Evolutionary conservation across 192 early-diverging fungal species (phyloP).

Genomic region (Pilaira anomala): DNA sequence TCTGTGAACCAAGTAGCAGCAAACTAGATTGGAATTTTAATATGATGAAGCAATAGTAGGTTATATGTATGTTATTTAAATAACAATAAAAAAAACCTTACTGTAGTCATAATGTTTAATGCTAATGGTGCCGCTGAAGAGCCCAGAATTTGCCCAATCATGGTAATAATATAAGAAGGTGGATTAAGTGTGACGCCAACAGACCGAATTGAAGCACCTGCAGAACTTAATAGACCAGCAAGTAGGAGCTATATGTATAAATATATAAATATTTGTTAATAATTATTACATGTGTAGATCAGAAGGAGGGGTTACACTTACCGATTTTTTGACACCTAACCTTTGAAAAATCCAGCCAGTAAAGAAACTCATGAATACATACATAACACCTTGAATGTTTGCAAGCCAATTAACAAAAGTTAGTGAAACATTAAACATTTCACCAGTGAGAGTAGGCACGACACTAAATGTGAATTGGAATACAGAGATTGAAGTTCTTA

Average conservation of each 20-base stretch:
- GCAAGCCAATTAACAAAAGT: slow-evolving; percentile 36
- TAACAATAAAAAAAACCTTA: background rate
- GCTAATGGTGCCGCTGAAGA: slow-evolving; percentile 30
- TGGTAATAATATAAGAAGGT: slow-evolving; percentile 27
- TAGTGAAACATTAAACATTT: slow-evolving; percentile 27
- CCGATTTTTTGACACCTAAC: slow-evolving; percentile 32
- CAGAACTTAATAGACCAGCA: slow-evolving; percentile 21
- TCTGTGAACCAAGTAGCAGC: slow-evolving; percentile 37
- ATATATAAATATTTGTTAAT: background rate
- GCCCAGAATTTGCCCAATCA: slow-evolving; percentile 34
- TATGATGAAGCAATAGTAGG: background rate
- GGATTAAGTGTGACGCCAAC: slow-evolving; percentile 19
- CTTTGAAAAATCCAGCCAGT: slow-evolving; percentile 37
- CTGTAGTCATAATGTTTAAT: slow-evolving; percentile 37
- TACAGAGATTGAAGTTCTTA: slow-evolving; percentile 27
- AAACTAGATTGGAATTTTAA: slow-evolving; percentile 21
- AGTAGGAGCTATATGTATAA: slow-evolving; percentile 22
- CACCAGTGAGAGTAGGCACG: slow-evolving; percentile 21
- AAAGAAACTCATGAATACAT: slow-evolving; percentile 33
- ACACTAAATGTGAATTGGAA: slow-evolving; percentile 35
- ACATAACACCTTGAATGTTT: slow-evolving; percentile 36
- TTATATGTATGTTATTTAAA: background rate
- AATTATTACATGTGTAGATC: background rate
- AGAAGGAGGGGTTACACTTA: slow-evolving; percentile 3
- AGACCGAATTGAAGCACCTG: slow-evolving; percentile 27